phyloP scores from a whole-genome alignment of 2,329 filamentous ascomycete species.

The Cladorrhinum sp. region DNA sequence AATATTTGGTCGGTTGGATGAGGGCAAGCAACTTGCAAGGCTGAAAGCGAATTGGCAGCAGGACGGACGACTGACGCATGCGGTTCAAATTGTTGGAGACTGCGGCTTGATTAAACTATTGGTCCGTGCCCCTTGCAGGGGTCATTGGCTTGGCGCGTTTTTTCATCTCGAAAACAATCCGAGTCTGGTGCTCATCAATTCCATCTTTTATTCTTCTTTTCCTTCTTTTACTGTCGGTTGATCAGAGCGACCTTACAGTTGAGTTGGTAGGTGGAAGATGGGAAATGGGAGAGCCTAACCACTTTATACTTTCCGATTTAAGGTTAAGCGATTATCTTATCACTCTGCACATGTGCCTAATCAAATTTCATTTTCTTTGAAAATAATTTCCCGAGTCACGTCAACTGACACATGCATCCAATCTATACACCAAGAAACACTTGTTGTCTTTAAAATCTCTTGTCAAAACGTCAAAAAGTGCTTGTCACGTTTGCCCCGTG shows the following conservation, averaged over 20 bases:
- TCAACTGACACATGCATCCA: not conserved
- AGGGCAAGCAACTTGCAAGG: slow-evolving; percentile 9
- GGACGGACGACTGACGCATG: not conserved
- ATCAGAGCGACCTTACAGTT: no score
- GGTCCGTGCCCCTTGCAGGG: slow-evolving; percentile 19
- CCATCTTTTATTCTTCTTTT: not conserved
- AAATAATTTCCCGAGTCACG: not conserved
- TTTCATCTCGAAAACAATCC: not conserved
- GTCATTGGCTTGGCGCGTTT: not conserved
- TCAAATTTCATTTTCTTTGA: not conserved
- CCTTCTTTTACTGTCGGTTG: not conserved
- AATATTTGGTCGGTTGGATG: not conserved
- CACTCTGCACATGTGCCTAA: no score
- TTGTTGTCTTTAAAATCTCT: no score
- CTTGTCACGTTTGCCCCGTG: not conserved
- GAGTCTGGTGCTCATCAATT: not conserved
- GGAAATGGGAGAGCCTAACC: not conserved
- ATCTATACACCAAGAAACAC: no score
- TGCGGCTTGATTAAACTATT: slow-evolving; percentile 20
- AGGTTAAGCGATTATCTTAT: no score
- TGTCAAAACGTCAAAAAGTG: no score
- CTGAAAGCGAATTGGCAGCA: slow-evolving; percentile 11
- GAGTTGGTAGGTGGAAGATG: no score
- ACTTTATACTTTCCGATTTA: no score
- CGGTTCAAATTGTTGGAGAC: slow-evolving; percentile 11